Conservation (phyloP, 495 filamentous ascomycete genomes). For the Neurospora sp. region DNA sequence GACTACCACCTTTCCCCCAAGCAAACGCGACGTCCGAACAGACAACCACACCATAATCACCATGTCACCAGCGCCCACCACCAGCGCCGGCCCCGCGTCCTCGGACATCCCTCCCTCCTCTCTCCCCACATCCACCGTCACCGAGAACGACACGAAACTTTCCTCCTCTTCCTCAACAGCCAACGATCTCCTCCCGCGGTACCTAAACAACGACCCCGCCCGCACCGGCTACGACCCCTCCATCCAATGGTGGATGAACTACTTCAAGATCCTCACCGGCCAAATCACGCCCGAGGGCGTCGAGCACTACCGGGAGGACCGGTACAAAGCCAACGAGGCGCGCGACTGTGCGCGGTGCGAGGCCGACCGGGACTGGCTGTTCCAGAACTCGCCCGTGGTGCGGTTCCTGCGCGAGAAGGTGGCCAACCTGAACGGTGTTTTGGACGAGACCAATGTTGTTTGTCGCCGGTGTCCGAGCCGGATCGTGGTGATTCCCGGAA, state of each 20-base stretch:
- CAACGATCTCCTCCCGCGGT: slow-evolving; percentile 13
- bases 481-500: slow-evolving; percentile 29
- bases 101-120: slow-evolving; percentile 3
- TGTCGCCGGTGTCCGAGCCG: slow-evolving; percentile 63
- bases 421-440: slow-evolving; percentile 58
- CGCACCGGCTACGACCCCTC: slow-evolving; percentile 52
- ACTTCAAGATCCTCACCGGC: slow-evolving; percentile 66
- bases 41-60: not conserved
- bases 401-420: slow-evolving; percentile 77
- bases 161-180: not conserved
- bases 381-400: slow-evolving; percentile 74
- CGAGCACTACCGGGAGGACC: slow-evolving; percentile 58
- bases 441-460: slow-evolving; percentile 64
- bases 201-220: slow-evolving; percentile 37
- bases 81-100: slow-evolving; percentile 1
- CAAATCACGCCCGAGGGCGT: slow-evolving; percentile 56
- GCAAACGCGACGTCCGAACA: not conserved
- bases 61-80: slow-evolving; percentile 1
- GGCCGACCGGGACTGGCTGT: slow-evolving; percentile 63
- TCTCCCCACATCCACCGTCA: not conserved
- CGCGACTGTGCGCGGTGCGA: slow-evolving; percentile 71
- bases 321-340: slow-evolving; percentile 55
- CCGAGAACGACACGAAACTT: slow-evolving; percentile 4
- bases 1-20: not conserved
- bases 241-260: slow-evolving; percentile 61